Conservation (phyloP, 169 alveolate species). For the Eimeria necatrix region DNA sequence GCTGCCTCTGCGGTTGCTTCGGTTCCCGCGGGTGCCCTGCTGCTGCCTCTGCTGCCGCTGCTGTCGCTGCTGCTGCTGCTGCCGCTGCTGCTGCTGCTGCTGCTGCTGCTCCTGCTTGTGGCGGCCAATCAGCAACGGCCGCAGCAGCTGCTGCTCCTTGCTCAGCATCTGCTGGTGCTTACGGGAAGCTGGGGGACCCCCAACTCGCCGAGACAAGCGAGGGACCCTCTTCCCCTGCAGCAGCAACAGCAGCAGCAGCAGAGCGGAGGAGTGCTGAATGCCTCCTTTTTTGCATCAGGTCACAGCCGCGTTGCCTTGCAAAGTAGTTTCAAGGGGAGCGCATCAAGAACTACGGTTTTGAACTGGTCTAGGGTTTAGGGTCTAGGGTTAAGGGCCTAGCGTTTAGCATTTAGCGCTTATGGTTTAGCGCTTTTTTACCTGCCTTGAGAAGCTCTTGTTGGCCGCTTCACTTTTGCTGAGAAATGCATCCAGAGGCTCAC, state of each 20-base stretch:
- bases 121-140: slow-evolving; percentile 17
- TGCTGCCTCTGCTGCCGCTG: slow-evolving; percentile 30
- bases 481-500: too few species aligned
- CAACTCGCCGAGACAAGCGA: background rate
- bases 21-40: background rate
- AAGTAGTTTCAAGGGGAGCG: too few species aligned
- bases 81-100: background rate
- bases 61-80: slow-evolving; percentile 43
- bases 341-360: too few species aligned
- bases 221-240: background rate
- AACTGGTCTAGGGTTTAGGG: too few species aligned
- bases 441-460: too few species aligned
- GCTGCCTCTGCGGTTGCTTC: background rate
- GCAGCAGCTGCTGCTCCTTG: slow-evolving; percentile 19
- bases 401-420: background rate
- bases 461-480: too few species aligned
- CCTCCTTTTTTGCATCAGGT: background rate
- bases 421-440: background rate
- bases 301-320: too few species aligned
- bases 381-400: background rate
- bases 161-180: background rate
- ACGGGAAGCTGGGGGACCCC: background rate
- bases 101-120: background rate
- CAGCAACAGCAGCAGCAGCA: background rate
- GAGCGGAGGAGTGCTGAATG: background rate